These are phyloP conservation scores for Neofusicoccum parvum DNA, from an alignment of 2,329 filamentous ascomycete species.

Conservation along the genomic window DNA sequence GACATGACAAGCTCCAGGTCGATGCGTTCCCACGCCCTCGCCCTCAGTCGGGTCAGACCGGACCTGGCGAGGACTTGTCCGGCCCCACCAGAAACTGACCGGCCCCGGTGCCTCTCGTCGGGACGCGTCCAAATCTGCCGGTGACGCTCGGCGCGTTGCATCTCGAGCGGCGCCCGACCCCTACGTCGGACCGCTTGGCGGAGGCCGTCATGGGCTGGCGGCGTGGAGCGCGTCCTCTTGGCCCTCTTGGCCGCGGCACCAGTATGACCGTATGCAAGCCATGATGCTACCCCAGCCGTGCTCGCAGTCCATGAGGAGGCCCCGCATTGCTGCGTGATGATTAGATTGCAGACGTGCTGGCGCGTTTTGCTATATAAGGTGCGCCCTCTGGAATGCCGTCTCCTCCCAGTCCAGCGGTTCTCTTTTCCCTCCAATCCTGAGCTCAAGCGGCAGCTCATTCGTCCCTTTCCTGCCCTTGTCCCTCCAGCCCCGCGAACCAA, in stretches of 20 bases:
- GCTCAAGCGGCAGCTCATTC: background rate
- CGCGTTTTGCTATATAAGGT: background rate
- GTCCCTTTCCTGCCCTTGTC: background rate
- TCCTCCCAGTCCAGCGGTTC: background rate
- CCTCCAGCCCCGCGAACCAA: background rate
- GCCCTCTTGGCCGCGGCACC: slow-evolving; percentile 13
- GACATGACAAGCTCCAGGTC: background rate
- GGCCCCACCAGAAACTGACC: too few relatives aligned
- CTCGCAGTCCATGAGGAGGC: background rate
- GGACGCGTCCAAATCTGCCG: background rate
- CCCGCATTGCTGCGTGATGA: background rate
- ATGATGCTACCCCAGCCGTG: slow-evolving; percentile 16
- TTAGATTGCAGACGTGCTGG: background rate
- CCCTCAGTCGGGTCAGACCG: background rate
- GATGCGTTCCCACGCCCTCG: background rate
- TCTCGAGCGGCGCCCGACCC: background rate
- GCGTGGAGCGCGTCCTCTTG: slow-evolving; percentile 12
- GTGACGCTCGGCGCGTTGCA: background rate
- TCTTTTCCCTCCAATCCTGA: background rate
- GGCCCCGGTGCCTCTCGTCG: background rate
- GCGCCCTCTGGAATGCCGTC: background rate
- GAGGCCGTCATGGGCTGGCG: background rate
- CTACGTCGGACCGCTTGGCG: slow-evolving; percentile 1
- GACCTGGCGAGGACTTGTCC: background rate
- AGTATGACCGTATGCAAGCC: slow-evolving; percentile 5